Evolutionary conservation across 2,329 filamentous ascomycete species (phyloP), one percentile per base, ranked within the genome.

Genomic region (Fusarium vanettenii): DNA sequence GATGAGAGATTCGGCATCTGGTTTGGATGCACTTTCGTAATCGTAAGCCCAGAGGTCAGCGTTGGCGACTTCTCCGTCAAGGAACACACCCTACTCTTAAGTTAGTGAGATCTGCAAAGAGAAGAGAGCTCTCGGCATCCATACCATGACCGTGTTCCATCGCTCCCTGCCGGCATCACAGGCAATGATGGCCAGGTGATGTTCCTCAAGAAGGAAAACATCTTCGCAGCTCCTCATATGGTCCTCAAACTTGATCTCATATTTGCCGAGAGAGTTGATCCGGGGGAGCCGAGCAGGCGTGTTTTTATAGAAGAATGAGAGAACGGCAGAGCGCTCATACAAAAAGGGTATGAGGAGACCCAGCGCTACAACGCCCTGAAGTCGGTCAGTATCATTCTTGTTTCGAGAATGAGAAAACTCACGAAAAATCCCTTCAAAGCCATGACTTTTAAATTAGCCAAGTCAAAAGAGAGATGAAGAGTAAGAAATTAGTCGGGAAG

Each of bases 81-180:
- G 20, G 55, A 75, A 79, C 1, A 81, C 18, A 6, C 80, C 80
- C 81, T 82, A n/a, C 1, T 18, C 6, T 0, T 4, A 13, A 27
- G 41, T 75, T 2, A 73, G 57, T 18, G n/a, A 9, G n/a, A 16
- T 25, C 4, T 6, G 14, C 1, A 1, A 25, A 9, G 3, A 20
- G 1, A 18, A 5, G 4, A 16, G 4, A 13, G 5, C 9, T 14
- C n/a, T 8, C 8, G 4, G 59, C 76, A 27, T 45, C 13, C 20
- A 45, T 33, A 82, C 84, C 84, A 85, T 84, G 68, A 86, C 84
- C 4, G 82, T 84, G 70, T 86, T 86, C 77, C 80, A 83, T 10
- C 75, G 79, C 66, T 86, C 84, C 5, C 84, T 79, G 6, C 84
- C 84, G 1, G 81, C 73, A 22, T 85, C 84, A 57, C 84, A 86